phyloP scores from a whole-genome alignment of 441 rosid genomes.

The Hura crepitans region DNA sequence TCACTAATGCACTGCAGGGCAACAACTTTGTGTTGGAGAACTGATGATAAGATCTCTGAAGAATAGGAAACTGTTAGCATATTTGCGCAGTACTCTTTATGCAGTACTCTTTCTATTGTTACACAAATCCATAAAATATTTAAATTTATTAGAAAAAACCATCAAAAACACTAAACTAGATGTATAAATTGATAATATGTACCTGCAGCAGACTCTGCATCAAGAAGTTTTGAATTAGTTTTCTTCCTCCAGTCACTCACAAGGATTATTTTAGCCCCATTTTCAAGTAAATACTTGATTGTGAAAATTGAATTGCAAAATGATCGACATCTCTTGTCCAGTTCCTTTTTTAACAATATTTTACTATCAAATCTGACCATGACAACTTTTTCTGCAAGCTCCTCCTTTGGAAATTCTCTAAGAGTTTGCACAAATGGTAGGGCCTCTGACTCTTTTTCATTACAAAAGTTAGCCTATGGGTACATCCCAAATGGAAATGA shows the following conservation, averaged over 20 bases:
- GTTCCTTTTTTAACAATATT: constrained; percentile 41
- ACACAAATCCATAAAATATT: background rate
- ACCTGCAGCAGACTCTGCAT: constrained; percentile 47
- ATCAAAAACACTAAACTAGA: constrained; percentile 7
- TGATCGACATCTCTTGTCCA: constrained; percentile 32
- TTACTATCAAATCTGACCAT: constrained; percentile 66
- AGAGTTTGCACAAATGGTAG: constrained; percentile 62
- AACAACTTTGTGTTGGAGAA: constrained; percentile 45
- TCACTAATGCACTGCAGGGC: constrained; percentile 26
- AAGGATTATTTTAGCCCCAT: constrained; percentile 54
- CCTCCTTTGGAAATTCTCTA: constrained; percentile 44
- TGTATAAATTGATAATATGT: constrained; percentile 15
- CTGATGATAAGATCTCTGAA: constrained; percentile 49
- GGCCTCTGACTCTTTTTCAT: constrained; percentile 32
- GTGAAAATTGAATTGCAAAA: constrained; percentile 41
- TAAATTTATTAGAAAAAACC: constrained; percentile 8
- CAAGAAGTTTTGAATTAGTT: constrained; percentile 32
- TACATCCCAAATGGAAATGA: constrained; percentile 16
- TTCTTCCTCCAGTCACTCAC: constrained; percentile 48
- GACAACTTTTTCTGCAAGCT: constrained; percentile 55
- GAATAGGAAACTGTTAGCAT: constrained; percentile 17
- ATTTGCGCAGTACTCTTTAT: constrained; percentile 5
- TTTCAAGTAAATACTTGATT: constrained; percentile 42
- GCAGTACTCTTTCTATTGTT: background rate
- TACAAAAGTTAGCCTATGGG: constrained; percentile 33